phyloP scores from a whole-genome alignment of 176 grass and related monocot species.

The Aegilops umbellulata region DNA sequence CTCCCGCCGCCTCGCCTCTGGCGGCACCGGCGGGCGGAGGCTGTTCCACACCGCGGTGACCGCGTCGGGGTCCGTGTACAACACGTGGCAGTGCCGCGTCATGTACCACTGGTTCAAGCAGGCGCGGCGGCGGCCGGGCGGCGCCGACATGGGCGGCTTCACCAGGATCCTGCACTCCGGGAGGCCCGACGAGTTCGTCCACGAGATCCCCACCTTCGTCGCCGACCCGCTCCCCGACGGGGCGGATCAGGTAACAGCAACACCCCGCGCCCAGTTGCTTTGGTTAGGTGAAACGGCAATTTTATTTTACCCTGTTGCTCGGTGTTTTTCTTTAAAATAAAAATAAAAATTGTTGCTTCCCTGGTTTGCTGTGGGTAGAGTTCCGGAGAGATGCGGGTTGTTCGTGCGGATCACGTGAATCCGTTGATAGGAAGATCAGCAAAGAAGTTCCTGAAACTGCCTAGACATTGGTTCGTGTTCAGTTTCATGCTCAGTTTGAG shows the following conservation, averaged over 20 bases:
- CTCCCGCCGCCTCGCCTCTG: constrained; percentile 16
- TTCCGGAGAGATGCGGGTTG: background rate
- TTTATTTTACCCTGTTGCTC: background rate
- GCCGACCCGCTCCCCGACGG: constrained; percentile 70
- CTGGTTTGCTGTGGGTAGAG: background rate
- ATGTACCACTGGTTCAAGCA: constrained; percentile 99
- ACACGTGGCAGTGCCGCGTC: constrained; percentile 88
- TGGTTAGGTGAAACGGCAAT: background rate
- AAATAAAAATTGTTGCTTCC: background rate
- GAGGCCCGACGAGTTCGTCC: constrained; percentile 52
- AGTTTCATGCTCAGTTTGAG: background rate
- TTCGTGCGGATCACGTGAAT: background rate
- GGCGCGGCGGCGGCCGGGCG: constrained; percentile 32
- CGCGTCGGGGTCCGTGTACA: constrained; percentile 65
- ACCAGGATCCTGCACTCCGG: constrained; percentile 94
- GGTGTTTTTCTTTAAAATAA: no score
- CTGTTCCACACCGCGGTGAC: constrained; percentile 92
- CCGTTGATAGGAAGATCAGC: background rate
- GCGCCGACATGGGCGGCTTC: constrained; percentile 85
- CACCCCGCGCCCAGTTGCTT: background rate
- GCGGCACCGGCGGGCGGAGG: background rate
- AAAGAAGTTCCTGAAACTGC: background rate
- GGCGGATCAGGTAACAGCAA: constrained; percentile 57
- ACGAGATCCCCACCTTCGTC: constrained; percentile 95
- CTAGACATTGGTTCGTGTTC: background rate